Evolutionary conservation across 179 eudicot species (phyloP).

Genomic region (Drosera spatulata): DNA sequence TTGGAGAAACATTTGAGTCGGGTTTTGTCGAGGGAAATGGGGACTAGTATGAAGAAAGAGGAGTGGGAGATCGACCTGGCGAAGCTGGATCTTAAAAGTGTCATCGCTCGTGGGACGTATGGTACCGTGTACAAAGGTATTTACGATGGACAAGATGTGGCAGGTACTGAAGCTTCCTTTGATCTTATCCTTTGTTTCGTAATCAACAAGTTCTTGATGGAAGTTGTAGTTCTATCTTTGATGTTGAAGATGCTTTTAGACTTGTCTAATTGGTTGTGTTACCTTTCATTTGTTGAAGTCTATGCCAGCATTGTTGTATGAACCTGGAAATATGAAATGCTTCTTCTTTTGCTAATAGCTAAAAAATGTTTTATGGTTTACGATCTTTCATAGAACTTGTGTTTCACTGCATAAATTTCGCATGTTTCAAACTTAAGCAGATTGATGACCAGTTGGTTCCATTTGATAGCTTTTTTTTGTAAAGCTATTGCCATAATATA

Average conservation of each 20-base stretch:
- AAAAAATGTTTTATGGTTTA: too few relatives aligned
- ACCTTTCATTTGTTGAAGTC: neutral
- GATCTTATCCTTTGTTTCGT: neutral
- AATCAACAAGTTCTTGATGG: neutral
- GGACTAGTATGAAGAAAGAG: constrained; percentile 33
- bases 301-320: neutral
- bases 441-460: too few relatives aligned
- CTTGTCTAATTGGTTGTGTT: neutral
- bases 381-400: too few relatives aligned
- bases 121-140: constrained; percentile 67
- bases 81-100: constrained; percentile 53
- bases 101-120: constrained; percentile 77
- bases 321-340: neutral
- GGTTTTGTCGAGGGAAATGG: constrained; percentile 47
- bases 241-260: neutral
- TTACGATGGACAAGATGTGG: constrained; percentile 86
- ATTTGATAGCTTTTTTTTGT: too few relatives aligned
- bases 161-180: constrained; percentile 37
- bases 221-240: neutral
- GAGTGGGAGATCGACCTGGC: constrained; percentile 86
- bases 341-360: too few relatives aligned
- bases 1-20: constrained; percentile 50
- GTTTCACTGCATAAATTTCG: too few relatives aligned
- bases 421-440: too few relatives aligned
- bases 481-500: too few relatives aligned